These are phyloP conservation scores for Termitomyces sp. DNA, from an alignment of 768 basidiomycete species.

Conservation along the genomic window DNA sequence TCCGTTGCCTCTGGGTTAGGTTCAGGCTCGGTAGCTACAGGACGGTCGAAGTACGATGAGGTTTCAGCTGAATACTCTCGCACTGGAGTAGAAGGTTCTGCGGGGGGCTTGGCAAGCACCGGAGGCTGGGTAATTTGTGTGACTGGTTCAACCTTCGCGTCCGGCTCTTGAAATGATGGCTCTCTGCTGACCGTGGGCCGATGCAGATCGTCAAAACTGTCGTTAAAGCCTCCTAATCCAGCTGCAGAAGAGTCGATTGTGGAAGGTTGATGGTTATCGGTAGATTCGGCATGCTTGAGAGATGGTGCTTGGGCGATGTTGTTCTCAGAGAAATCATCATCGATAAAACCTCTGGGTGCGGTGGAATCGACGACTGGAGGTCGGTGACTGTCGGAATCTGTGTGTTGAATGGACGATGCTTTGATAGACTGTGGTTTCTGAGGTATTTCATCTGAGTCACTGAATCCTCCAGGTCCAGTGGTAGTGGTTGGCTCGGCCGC, in stretches of 20 bases:
- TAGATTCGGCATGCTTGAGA: not conserved
- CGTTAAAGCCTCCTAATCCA: not conserved
- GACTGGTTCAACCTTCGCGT: slow-evolving; percentile 1
- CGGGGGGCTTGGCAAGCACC: not conserved
- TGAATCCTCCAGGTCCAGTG: slow-evolving; percentile 1
- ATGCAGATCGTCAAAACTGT: slow-evolving; percentile 3
- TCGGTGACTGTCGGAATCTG: not conserved
- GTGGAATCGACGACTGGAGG: not conserved
- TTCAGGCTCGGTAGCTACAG: not conserved
- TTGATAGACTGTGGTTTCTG: not conserved
- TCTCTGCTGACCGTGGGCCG: not conserved
- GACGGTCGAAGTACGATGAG: not conserved
- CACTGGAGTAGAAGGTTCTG: not conserved
- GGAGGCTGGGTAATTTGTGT: not conserved
- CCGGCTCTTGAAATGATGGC: slow-evolving; percentile 2
- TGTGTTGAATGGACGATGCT: not conserved
- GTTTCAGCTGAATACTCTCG: not conserved
- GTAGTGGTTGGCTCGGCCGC: not conserved
- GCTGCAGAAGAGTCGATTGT: not conserved
- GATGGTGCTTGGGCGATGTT: not conserved
- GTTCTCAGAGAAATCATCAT: not conserved
- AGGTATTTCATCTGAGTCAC: not conserved
- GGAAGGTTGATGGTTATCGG: not conserved
- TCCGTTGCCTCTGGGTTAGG: not conserved
- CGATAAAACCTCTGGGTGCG: not conserved